Conservation (phyloP, 106 monocot species). For the Dendrobium huoshanense region DNA sequence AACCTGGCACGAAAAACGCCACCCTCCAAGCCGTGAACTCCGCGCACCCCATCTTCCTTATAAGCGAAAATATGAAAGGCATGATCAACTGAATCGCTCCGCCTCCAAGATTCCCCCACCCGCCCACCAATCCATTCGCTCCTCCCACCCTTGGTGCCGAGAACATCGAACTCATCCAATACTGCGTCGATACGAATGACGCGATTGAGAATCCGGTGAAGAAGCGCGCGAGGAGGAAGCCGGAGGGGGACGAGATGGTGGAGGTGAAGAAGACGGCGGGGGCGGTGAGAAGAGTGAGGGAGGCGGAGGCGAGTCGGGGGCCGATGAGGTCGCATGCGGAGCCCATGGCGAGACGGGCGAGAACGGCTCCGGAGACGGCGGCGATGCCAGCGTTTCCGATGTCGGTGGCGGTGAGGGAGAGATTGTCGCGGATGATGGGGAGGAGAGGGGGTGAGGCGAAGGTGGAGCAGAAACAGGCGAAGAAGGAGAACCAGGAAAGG, state of each 20-base stretch:
- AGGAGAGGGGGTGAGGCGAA: slow-evolving; percentile 91
- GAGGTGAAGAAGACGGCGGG: slow-evolving; percentile 76
- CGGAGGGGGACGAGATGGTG: slow-evolving; percentile 37
- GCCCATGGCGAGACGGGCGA: slow-evolving; percentile 88
- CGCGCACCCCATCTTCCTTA: slow-evolving; percentile 45
- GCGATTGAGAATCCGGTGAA: slow-evolving; percentile 90
- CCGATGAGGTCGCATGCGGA: slow-evolving; percentile 89
- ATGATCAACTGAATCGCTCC: slow-evolving; percentile 93
- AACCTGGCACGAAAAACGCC: slow-evolving; percentile 91
- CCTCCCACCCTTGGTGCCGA: slow-evolving; percentile 57
- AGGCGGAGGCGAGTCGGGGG: slow-evolving; percentile 73
- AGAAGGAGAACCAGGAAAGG: slow-evolving; percentile 98
- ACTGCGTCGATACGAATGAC: slow-evolving; percentile 87
- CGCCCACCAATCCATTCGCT: slow-evolving; percentile 79
- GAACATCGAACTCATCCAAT: slow-evolving; percentile 99
- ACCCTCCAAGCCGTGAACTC: slow-evolving; percentile 77
- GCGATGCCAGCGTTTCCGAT: slow-evolving; percentile 89
- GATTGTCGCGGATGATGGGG: slow-evolving; percentile 93
- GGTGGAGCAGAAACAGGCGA: slow-evolving; percentile 84
- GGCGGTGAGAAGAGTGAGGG: slow-evolving; percentile 53
- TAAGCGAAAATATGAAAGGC: slow-evolving; percentile 67
- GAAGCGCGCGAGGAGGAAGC: slow-evolving; percentile 74
- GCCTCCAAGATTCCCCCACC: slow-evolving; percentile 98
- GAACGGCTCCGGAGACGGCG: slow-evolving; percentile 85
- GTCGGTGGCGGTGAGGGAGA: slow-evolving; percentile 70